Conservation (phyloP, 345 rosid genomes). For the Salix brachista region DNA sequence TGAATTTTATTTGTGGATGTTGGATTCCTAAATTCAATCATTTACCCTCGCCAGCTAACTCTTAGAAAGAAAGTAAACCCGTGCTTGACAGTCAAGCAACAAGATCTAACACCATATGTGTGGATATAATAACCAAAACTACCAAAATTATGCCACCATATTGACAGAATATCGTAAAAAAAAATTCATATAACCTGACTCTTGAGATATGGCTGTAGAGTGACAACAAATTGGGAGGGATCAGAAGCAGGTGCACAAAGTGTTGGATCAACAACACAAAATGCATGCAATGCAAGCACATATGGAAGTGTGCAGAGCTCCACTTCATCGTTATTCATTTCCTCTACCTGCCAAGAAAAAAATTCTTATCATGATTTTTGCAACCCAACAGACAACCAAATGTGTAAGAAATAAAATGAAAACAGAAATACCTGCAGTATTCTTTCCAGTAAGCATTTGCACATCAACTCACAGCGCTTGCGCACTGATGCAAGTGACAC, state of each 20-base stretch:
- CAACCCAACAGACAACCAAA: constrained; percentile 12
- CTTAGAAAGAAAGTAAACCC: no score
- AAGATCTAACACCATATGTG: not conserved
- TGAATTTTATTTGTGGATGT: no score
- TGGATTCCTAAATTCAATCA: no score
- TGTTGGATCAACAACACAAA: constrained; percentile 89
- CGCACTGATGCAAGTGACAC: constrained; percentile 79
- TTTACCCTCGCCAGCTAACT: no score
- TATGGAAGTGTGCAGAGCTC: constrained; percentile 72
- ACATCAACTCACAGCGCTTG: constrained; percentile 91
- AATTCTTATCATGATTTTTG: constrained; percentile 12
- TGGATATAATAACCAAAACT: not conserved
- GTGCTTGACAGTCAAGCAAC: not conserved
- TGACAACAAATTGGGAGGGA: constrained; percentile 89
- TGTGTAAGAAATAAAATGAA: constrained; percentile 6
- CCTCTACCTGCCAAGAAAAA: constrained; percentile 63
- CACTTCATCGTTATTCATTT: constrained; percentile 61
- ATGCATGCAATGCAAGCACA: constrained; percentile 83
- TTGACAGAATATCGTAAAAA: not conserved
- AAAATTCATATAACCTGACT: constrained; percentile 56
- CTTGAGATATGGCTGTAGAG: constrained; percentile 93
- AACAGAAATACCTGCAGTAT: constrained; percentile 73
- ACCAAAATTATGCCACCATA: not conserved
- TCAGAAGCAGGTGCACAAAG: constrained; percentile 89
- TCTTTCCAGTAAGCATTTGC: constrained; percentile 90